Evolutionary conservation across 495 filamentous ascomycete species (phyloP).

Genomic region (Lophiostoma macrostomum): DNA sequence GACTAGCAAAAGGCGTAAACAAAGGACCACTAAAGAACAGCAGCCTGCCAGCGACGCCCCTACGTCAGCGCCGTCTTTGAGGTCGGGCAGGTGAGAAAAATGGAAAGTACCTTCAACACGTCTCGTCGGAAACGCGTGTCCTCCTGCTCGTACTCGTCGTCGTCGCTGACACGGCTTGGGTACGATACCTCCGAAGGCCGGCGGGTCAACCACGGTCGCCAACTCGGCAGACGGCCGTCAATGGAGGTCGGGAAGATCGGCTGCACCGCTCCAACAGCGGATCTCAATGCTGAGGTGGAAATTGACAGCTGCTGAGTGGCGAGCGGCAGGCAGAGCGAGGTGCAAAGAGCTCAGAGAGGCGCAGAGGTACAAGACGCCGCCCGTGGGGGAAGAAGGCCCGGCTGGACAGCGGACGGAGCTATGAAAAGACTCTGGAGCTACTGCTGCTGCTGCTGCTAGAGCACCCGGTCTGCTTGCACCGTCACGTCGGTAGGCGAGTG

Average conservation of each 20-base stretch:
- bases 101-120: slow-evolving; percentile 13
- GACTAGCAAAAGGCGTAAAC: slow-evolving; percentile 25
- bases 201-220: slow-evolving; percentile 23
- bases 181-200: slow-evolving; percentile 25
- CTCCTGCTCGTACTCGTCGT: not conserved
- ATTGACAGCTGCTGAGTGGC: slow-evolving; percentile 18
- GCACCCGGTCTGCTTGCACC: not conserved
- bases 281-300: not conserved
- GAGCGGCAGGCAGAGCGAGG: not conserved
- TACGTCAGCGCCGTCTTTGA: slow-evolving; percentile 21
- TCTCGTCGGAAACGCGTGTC: not conserved
- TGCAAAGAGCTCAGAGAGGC: slow-evolving; percentile 9
- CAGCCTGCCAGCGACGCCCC: slow-evolving; percentile 4
- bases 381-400: not conserved
- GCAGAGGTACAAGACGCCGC: slow-evolving; percentile 6
- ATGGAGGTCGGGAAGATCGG: not conserved
- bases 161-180: slow-evolving; percentile 1
- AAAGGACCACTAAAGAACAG: slow-evolving; percentile 27
- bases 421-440: not conserved
- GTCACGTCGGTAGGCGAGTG: slow-evolving; percentile 7
- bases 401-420: not conserved
- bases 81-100: not conserved
- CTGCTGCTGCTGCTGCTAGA: not conserved
- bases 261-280: not conserved
- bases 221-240: slow-evolving; percentile 14